Evolutionary conservation across 331 rosid genomes (phyloP).

Genomic region (Quercus lobata): DNA sequence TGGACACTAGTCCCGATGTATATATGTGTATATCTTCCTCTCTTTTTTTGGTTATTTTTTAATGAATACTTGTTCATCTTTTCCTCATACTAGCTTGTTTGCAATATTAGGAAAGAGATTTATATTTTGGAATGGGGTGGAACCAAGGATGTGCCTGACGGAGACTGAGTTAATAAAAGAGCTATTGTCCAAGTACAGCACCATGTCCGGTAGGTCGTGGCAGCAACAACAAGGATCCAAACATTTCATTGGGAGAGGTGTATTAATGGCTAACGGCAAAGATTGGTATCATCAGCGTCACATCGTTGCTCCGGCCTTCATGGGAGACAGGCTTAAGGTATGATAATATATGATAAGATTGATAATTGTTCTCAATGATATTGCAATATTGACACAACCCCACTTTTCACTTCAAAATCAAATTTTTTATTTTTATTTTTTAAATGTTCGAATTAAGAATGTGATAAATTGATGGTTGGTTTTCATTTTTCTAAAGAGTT

Average conservation of each 20-base stretch:
- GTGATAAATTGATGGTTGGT: slow-evolving; percentile 13
- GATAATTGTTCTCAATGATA: neutral
- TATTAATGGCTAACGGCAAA: slow-evolving; percentile 86
- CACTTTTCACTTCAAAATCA: neutral
- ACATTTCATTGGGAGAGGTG: slow-evolving; percentile 83
- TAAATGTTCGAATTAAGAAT: neutral
- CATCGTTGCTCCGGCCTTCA: slow-evolving; percentile 86
- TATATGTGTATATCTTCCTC: too few relatives aligned
- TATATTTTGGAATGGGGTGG: slow-evolving; percentile 82
- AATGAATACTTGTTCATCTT: neutral
- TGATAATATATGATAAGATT: neutral
- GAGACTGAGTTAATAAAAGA: slow-evolving; percentile 86
- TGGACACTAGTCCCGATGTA: too few relatives aligned
- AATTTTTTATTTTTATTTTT: neutral
- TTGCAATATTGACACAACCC: neutral
- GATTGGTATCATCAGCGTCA: slow-evolving; percentile 97
- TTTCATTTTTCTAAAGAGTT: slow-evolving; percentile 42
- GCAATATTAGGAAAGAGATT: slow-evolving; percentile 61
- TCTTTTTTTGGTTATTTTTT: too few relatives aligned
- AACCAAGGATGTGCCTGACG: slow-evolving; percentile 78
- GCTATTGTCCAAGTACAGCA: slow-evolving; percentile 61
- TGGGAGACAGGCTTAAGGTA: slow-evolving; percentile 87
- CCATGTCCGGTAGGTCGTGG: slow-evolving; percentile 88
- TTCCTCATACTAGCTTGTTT: neutral
- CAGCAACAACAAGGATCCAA: slow-evolving; percentile 81